A percentile compares a stretch with the other conserved stretches of the same genome.
These are phyloP conservation scores for Ceratobasidium sp. DNA, from an alignment of 1,284 basidiomycete species.

Conservation along the genomic window DNA sequence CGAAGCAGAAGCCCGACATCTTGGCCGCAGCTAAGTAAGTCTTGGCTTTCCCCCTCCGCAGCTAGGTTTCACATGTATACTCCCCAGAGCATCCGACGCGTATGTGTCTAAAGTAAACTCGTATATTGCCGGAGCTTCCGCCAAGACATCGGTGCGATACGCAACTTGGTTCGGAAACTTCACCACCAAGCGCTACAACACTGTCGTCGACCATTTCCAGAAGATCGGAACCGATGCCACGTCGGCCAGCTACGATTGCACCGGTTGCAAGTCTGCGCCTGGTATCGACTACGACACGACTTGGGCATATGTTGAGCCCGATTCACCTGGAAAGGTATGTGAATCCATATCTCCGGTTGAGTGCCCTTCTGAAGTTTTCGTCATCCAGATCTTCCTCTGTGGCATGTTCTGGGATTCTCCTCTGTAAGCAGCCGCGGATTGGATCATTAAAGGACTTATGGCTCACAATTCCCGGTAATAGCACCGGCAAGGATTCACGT, in stretches of 20 bases:
- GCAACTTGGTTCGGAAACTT: not conserved
- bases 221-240: not conserved
- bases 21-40: slow-evolving; percentile 42
- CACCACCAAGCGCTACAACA: not conserved
- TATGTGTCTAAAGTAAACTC: not conserved
- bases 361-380: too few species aligned
- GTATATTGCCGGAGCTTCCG: too few species aligned
- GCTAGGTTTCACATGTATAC: not conserved
- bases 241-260: slow-evolving; percentile 32
- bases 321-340: slow-evolving; percentile 16
- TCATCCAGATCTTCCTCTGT: too few species aligned
- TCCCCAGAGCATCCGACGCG: slow-evolving; percentile 7
- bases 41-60: too few species aligned
- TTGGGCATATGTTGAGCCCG: slow-evolving; percentile 43
- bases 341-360: slow-evolving; percentile 13
- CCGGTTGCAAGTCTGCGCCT: not conserved
- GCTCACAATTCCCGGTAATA: not conserved
- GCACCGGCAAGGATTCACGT: slow-evolving; percentile 27
- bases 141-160: too few species aligned
- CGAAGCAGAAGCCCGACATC: not conserved
- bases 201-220: not conserved
- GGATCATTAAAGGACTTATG: not conserved
- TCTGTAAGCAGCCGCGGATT: too few species aligned
- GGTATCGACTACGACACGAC: not conserved
- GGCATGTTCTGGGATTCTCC: too few species aligned